phyloP scores from a whole-genome alignment of 2,329 filamentous ascomycete genomes.

The Teratosphaeria gauchensis region DNA sequence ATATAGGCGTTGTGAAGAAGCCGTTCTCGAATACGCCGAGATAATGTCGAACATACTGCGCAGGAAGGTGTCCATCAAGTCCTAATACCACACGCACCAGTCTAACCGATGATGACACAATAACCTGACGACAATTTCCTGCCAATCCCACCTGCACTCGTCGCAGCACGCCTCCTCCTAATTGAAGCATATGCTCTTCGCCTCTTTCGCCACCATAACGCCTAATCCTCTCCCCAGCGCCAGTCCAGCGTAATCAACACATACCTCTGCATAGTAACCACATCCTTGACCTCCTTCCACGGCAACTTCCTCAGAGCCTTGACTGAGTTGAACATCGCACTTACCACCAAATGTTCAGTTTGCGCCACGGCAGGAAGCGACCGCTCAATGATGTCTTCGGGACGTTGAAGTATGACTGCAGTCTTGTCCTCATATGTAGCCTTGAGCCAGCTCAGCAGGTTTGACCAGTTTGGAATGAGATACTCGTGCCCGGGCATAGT shows the following conservation, averaged over 20 bases:
- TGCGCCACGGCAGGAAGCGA: no score
- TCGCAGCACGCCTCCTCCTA: neutral
- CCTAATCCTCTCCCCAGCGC: neutral
- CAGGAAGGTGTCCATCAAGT: neutral
- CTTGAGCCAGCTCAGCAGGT: no score
- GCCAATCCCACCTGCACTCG: neutral
- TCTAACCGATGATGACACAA: neutral
- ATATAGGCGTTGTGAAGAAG: no score
- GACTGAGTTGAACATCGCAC: no score
- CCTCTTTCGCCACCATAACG: neutral
- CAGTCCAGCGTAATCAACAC: neutral
- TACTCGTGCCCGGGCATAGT: no score
- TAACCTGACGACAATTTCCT: neutral
- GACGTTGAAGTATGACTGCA: no score
- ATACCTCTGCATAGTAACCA: neutral
- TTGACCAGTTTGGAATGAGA: no score
- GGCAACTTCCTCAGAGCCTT: no score
- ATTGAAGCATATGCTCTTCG: neutral
- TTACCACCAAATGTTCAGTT: no score
- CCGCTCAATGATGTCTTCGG: no score
- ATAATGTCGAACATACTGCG: neutral
- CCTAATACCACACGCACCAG: neutral
- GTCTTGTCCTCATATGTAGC: no score
- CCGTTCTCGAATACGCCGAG: neutral
- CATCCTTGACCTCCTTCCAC: neutral